Evolutionary conservation across 179 eudicot genomes (phyloP).

Genomic region (Beta corolliflora): DNA sequence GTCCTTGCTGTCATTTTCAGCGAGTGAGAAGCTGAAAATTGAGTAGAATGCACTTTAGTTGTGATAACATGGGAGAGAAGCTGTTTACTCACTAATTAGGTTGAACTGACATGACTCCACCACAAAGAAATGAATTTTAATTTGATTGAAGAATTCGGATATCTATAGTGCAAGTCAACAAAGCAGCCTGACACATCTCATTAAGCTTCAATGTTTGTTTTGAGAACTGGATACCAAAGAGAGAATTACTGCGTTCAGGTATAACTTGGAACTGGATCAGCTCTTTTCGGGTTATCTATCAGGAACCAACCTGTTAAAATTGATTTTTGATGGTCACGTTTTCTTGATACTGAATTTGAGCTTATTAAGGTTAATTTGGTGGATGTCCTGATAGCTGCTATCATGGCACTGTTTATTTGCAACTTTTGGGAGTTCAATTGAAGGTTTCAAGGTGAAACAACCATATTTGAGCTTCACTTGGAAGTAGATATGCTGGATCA

Average conservation of each 20-base stretch:
- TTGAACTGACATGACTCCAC: neutral
- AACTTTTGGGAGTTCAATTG: neutral
- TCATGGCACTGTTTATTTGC: neutral
- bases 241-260: neutral
- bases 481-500: neutral
- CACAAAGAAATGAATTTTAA: neutral
- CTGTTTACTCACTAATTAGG: neutral
- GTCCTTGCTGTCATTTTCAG: neutral
- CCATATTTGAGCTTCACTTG: neutral
- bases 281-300: neutral
- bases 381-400: neutral
- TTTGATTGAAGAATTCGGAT: neutral
- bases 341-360: neutral
- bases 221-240: neutral
- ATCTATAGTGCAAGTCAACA: neutral
- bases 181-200: neutral
- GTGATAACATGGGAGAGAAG: neutral
- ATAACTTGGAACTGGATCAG: neutral
- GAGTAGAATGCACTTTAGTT: neutral
- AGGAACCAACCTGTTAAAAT: neutral
- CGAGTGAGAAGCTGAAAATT: neutral
- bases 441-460: neutral
- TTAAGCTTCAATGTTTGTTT: neutral
- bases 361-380: neutral
- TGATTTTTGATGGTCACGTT: neutral